Evolutionary conservation across 768 basidiomycete genomes (phyloP), one percentile per base, ranked within the genome.

Genomic region (Lentinula boryana): DNA sequence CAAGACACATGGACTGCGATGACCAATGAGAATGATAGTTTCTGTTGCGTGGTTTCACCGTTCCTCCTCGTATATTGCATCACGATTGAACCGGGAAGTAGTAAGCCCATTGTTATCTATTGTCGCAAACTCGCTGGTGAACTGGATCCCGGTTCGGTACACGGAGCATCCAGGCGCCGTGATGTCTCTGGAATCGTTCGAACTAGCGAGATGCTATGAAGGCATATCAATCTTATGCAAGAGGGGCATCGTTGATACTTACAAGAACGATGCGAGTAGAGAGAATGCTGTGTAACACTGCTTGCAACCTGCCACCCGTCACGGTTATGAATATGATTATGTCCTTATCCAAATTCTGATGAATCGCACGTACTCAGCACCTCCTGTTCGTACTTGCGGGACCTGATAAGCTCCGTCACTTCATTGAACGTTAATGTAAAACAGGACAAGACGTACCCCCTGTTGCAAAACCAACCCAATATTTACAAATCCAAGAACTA

Each of bases 201-300:
- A 60, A 36, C 10, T 9, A 23, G 58, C 58, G 15, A 60, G 58
- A 41, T 60, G 58, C 58, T 60, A 43, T 5, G 27, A 4, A 12
- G 50, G 18, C 36, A 52, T 38, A 13, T 23, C 5, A 36, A 16
- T 4, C n/a, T 31, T 38, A 40, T 5, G 6, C 32, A 33, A 5
- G 5, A 7, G 12, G 7, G 13, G 13, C 4, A 41, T 49, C 3
- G n/a, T 13, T 32, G 0, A 12, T 8, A 53, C 63, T 40, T 55
- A 64, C 64, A 35, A 67, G 46, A n/a, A 67, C 63, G 38, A 67
- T 65, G 13, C 66, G 66, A 18, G 60, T 60, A 13, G 66, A 63
- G 4, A 67, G 58, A 32, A 67, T 67, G 63, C 64, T 67, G 56
- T 67, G 66, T 18, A 67, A 53, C n/a, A 60, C 58, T 12, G 63